A percentile compares a stretch with the other conserved stretches of the same genome.
Evolutionary conservation across 371 early-diverging fungal genomes (phyloP).

Genomic region (Mucor circinelloides): DNA sequence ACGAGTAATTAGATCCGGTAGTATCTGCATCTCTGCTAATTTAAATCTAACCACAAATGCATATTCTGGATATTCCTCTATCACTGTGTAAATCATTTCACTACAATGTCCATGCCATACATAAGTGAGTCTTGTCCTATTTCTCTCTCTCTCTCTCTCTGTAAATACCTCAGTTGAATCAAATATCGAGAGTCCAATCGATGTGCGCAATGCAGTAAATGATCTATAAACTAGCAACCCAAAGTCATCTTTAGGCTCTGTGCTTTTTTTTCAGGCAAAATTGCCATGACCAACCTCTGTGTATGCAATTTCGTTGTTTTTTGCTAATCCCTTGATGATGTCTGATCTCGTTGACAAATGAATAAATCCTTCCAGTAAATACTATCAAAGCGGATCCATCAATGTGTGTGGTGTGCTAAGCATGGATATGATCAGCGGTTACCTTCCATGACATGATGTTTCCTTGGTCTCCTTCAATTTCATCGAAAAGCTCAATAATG

Average conservation of each 20-base stretch:
- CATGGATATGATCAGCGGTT: not conserved
- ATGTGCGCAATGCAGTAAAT: constrained; percentile 26
- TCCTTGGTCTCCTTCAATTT: constrained; percentile 24
- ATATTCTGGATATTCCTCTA: constrained; percentile 34
- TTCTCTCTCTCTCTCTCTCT: not conserved
- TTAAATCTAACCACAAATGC: constrained; percentile 32
- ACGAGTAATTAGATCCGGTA: constrained; percentile 42
- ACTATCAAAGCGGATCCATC: constrained; percentile 5
- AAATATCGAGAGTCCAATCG: constrained; percentile 23
- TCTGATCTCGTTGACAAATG: constrained; percentile 38
- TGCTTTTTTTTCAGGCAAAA: no score
- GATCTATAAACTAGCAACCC: constrained; percentile 21
- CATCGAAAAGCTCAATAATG: constrained; percentile 33
- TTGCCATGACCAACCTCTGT: constrained; percentile 15
- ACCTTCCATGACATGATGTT: not conserved
- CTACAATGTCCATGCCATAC: constrained; percentile 12
- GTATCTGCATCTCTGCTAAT: constrained; percentile 34
- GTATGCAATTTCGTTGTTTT: constrained; percentile 18
- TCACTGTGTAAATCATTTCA: constrained; percentile 39
- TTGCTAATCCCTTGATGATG: constrained; percentile 21
- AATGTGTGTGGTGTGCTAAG: not conserved
- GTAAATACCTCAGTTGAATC: constrained; percentile 33
- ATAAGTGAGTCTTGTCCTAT: not conserved
- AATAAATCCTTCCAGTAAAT: constrained; percentile 36
- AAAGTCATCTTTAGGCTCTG: not conserved